Percentiles rank a stretch among this genome's conserved stretches.
Evolutionary conservation across 441 rosid genomes (phyloP).

Genomic region (Gossypium davidsonii): DNA sequence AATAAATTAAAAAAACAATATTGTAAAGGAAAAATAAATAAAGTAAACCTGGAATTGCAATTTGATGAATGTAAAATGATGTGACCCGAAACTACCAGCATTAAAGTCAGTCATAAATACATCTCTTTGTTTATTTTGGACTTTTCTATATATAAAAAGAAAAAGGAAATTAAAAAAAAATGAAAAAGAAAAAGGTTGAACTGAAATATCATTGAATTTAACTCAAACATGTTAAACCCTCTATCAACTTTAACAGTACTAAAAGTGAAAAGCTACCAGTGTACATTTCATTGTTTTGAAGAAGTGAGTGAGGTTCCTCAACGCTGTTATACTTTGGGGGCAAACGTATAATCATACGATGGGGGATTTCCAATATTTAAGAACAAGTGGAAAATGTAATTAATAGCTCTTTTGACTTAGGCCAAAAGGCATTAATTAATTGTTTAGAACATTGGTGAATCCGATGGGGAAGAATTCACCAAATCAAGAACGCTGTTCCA

Average conservation of each 20-base stretch:
- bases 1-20: too few species aligned
- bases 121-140: not conserved
- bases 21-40: too few species aligned
- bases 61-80: not conserved
- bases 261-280: not conserved
- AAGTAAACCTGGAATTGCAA: not conserved
- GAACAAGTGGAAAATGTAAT: not conserved
- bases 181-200: not conserved
- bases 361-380: not conserved
- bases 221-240: not conserved
- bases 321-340: not conserved
- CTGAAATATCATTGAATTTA: not conserved
- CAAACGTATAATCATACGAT: too few species aligned
- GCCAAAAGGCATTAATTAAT: not conserved
- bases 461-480: constrained; percentile 80
- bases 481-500: constrained; percentile 92
- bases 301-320: not conserved
- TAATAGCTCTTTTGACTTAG: constrained; percentile 4
- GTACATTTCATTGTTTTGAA: not conserved
- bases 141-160: not conserved
- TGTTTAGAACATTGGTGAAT: constrained; percentile 56
- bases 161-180: not conserved
- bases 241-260: not conserved
- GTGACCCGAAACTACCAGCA: not conserved
- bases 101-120: not conserved